phyloP scores from a whole-genome alignment of 768 basidiomycete species.

The Exidia glandulosa region DNA sequence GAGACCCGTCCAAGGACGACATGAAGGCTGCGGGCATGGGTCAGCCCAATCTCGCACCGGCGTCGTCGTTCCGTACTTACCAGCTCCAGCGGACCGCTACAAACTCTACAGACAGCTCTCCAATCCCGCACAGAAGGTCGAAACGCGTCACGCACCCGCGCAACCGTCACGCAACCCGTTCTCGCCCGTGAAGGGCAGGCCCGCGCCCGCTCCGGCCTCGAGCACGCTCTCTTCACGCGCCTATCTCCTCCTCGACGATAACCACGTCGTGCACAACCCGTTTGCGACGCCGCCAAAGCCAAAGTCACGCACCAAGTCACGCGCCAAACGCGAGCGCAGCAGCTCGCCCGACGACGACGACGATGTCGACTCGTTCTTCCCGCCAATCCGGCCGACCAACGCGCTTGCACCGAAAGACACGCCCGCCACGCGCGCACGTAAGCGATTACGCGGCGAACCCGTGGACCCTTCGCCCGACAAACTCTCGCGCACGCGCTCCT shows the following conservation, averaged over 20 bases:
- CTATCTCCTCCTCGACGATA: background rate
- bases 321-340: background rate
- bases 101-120: slow-evolving; percentile 5
- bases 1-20: slow-evolving; percentile 5
- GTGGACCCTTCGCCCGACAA: background rate
- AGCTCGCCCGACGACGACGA: background rate
- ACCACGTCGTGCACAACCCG: background rate
- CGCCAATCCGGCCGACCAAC: background rate
- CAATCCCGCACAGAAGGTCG: background rate
- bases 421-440: background rate
- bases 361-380: background rate
- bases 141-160: background rate
- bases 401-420: background rate
- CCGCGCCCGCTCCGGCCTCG: background rate
- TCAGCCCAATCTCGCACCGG: background rate
- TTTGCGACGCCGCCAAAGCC: slow-evolving; percentile 1
- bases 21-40: slow-evolving; percentile 5
- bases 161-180: background rate
- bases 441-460: slow-evolving; percentile 2
- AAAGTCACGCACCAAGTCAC: background rate
- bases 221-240: background rate
- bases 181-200: background rate
- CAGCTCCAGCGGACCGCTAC: slow-evolving; percentile 4
- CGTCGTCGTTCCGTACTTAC: background rate
- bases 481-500: background rate